Conservation (phyloP, 441 rosid genomes). For the Brassica hybrid region DNA sequence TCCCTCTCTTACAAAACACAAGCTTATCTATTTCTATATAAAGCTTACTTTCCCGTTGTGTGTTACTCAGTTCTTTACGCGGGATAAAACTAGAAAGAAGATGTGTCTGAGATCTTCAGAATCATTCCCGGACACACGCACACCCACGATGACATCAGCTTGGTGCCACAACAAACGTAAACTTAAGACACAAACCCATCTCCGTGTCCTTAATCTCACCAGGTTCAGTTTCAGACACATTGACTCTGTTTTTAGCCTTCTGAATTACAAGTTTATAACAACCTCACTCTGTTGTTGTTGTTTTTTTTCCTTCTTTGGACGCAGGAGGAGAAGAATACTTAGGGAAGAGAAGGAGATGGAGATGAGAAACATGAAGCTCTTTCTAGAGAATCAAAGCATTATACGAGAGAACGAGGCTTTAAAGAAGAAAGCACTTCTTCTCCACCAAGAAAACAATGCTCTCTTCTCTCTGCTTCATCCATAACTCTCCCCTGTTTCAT, state of each 20-base stretch:
- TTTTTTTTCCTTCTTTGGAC: neutral
- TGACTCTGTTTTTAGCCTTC: conserved; percentile 6
- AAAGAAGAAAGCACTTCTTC: conserved; percentile 70
- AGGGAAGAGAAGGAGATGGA: conserved; percentile 49
- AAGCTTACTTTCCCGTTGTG: neutral
- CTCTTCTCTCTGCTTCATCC: conserved; percentile 58
- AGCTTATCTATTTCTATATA: conserved; percentile 15
- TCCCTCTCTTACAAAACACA: neutral
- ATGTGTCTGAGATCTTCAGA: conserved; percentile 43
- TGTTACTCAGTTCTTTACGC: conserved; percentile 9
- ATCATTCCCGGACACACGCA: conserved; percentile 16
- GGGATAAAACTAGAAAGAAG: neutral
- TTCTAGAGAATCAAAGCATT: conserved; percentile 66
- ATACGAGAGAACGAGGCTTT: conserved; percentile 71
- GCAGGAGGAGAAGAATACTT: conserved; percentile 48
- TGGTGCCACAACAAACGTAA: conserved; percentile 31
- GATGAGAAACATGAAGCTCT: conserved; percentile 67
- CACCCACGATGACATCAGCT: conserved; percentile 17
- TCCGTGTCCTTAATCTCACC: conserved; percentile 44
- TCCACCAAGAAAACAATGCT: conserved; percentile 68
- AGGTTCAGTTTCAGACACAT: conserved; percentile 44
- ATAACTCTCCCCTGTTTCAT: conserved; percentile 20
- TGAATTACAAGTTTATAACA: neutral
- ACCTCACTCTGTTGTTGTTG: neutral
- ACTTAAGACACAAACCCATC: conserved; percentile 24